Percentiles rank a stretch among this genome's conserved stretches.
These are phyloP conservation scores for Ananas comosus DNA, from an alignment of 176 grass and related monocot species.

Conservation along the genomic window DNA sequence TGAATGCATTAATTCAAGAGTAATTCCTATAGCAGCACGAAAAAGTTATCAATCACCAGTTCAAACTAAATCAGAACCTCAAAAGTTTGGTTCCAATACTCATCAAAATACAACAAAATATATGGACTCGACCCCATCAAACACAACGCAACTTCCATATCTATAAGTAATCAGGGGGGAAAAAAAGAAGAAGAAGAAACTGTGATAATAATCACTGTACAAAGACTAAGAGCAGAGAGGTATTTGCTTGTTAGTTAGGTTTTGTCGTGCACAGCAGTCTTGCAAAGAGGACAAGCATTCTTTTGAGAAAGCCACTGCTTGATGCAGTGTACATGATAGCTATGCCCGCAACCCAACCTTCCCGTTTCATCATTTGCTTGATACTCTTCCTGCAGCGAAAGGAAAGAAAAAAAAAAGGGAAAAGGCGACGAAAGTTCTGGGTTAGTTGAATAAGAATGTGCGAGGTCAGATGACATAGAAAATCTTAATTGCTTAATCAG, in stretches of 20 bases:
- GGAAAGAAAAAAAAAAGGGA: background rate
- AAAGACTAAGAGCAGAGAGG: too few relatives aligned
- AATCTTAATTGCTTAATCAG: too few relatives aligned
- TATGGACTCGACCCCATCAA: background rate
- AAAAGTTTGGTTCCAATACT: background rate
- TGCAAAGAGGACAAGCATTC: slow-evolving; percentile 92
- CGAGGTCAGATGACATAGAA: too few relatives aligned
- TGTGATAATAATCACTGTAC: too few relatives aligned
- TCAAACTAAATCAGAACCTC: background rate
- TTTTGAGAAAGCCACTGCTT: slow-evolving; percentile 91
- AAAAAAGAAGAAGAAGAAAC: too few relatives aligned
- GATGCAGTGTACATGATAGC: slow-evolving; percentile 81
- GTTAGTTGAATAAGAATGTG: too few relatives aligned
- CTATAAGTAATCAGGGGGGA: too few relatives aligned
- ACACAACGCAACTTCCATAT: background rate
- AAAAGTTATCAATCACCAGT: background rate
- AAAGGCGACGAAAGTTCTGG: too few relatives aligned
- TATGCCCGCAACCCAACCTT: slow-evolving; percentile 65
- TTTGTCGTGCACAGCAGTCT: slow-evolving; percentile 22
- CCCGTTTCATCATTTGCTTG: slow-evolving; percentile 55
- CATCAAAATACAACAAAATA: slow-evolving; percentile 1
- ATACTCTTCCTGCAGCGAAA: slow-evolving; percentile 63
- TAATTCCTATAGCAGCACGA: background rate
- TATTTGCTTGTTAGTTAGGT: too few relatives aligned
- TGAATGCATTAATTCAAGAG: too few relatives aligned